Evolutionary conservation across 495 filamentous ascomycete genomes (phyloP).

Genomic region (Talaromyces liani): DNA sequence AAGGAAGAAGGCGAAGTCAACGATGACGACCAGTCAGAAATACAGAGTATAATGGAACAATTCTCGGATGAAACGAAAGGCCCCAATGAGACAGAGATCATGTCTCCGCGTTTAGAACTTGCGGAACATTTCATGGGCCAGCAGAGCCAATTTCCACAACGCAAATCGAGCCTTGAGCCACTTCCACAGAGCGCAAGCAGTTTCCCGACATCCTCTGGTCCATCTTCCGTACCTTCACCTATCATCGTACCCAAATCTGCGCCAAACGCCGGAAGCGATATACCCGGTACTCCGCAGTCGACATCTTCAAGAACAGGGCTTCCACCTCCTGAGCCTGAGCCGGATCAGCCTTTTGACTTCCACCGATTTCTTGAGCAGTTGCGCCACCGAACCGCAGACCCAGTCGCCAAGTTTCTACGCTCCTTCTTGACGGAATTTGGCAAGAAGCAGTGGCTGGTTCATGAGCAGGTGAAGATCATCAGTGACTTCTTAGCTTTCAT

Average conservation of each 20-base stretch:
- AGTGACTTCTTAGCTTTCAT: constrained; percentile 97
- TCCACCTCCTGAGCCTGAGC: constrained; percentile 83
- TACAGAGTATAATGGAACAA: constrained; percentile 91
- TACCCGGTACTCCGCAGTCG: constrained; percentile 35
- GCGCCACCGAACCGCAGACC: constrained; percentile 90
- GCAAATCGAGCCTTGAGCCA: constrained; percentile 75
- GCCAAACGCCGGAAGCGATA: constrained; percentile 15
- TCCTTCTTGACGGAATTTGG: constrained; percentile 93
- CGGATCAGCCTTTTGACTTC: constrained; percentile 91
- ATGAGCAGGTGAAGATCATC: constrained; percentile 98
- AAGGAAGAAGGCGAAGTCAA: constrained; percentile 40
- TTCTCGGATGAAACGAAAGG: constrained; percentile 63
- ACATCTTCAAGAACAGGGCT: constrained; percentile 45
- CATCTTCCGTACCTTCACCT: constrained; percentile 1
- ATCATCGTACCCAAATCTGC: constrained; percentile 7
- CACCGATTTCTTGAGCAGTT: constrained; percentile 95
- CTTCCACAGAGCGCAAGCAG: constrained; percentile 20
- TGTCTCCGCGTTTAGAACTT: constrained; percentile 71
- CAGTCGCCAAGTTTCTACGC: constrained; percentile 88
- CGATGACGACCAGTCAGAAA: constrained; percentile 72
- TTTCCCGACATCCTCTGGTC: neutral
- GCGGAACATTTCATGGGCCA: constrained; percentile 60
- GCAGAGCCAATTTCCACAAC: constrained; percentile 64
- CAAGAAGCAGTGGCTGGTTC: constrained; percentile 99
- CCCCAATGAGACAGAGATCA: constrained; percentile 64